Evolutionary conservation across 306 rosid species (phyloP), one percentile per base, ranked within the genome.

Genomic region (Corylus heterophylla): DNA sequence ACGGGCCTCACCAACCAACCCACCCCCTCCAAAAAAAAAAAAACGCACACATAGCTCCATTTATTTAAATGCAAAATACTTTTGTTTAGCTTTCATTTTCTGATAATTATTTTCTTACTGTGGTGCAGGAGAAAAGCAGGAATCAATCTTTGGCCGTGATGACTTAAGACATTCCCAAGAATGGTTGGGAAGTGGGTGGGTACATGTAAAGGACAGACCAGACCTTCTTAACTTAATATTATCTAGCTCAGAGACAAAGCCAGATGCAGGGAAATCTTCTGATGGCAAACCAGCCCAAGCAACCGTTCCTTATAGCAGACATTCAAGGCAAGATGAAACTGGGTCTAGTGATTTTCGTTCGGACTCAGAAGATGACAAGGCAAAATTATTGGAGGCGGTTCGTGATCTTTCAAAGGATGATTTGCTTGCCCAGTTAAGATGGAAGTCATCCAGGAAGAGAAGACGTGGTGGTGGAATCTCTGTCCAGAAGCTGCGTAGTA

Each of bases 101-200:
- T 25, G 3, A 37, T 14, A 17, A 18, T 54, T 54, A 13, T 5
- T 29, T 14, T 1, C 56, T 69, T 12, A 2, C 25, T 8, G 14
- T 10, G 2, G n/a, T 81, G 81, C 92, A 94, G 98, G 91, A 66
- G 98, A 94, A 76, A 89, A 88, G 70, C 73, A 45, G 56, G 78
- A 82, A 52, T 85, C 85, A 12, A 48, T 56, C 47, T 85, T 89
- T 37, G 82, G 85, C 47, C 71, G 54, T 71, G 72, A 69, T 68
- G 85, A 88, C 68, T 69, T 92, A 22, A 84, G 98, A 79, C 83
- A 49, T 66, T 87, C 98, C 74, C 92, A 83, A 81, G 98, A 94
- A 54, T 94, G 98, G 97, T 79, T 88, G 8, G 93, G 87, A 45
- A 81, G 66, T 74, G 84, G 71, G 79, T 94, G 98, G 98, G 68